Percentiles rank a stretch among this genome's conserved stretches.
Conservation (phyloP, 495 filamentous ascomycete species). For the Tuber indicum region DNA sequence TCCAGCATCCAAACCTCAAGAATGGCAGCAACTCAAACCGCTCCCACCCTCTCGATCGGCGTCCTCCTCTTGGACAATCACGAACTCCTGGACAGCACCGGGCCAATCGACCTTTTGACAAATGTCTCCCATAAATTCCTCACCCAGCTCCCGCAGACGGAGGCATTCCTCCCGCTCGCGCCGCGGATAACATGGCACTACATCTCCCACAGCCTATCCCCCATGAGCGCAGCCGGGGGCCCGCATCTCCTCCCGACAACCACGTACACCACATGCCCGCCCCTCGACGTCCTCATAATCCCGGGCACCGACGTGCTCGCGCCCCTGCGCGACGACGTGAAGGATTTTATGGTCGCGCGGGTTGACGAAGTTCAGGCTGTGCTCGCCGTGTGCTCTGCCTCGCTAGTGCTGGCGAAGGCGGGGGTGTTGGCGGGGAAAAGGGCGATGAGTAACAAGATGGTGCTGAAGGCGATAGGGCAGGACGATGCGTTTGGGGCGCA, state of each 20-base stretch:
- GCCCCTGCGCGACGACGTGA: constrained; percentile 7
- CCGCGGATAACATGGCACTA: too few species aligned
- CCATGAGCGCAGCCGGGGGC: not conserved
- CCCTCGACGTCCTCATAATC: constrained; percentile 20
- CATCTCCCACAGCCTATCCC: too few species aligned
- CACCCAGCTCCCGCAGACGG: too few species aligned
- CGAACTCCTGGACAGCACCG: too few species aligned
- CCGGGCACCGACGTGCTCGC: constrained; percentile 14
- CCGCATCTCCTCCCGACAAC: constrained; percentile 22
- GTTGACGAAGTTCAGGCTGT: constrained; percentile 33
- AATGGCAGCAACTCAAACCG: too few species aligned
- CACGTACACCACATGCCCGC: constrained; percentile 18
- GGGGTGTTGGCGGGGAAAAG: constrained; percentile 48
- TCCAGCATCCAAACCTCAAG: too few species aligned
- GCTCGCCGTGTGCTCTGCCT: constrained; percentile 50
- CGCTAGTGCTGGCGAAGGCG: constrained; percentile 44
- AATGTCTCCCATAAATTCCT: too few species aligned
- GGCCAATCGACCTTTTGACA: too few species aligned
- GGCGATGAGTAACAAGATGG: constrained; percentile 46
- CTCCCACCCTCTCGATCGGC: too few species aligned
- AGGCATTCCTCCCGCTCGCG: too few species aligned
- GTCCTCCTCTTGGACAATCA: too few species aligned
- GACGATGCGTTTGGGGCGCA: constrained; percentile 20
- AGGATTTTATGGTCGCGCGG: constrained; percentile 15
- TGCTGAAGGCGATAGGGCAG: constrained; percentile 14